Evolutionary conservation across 306 rosid species (phyloP).

Genomic region (Astragalus membranaceus): DNA sequence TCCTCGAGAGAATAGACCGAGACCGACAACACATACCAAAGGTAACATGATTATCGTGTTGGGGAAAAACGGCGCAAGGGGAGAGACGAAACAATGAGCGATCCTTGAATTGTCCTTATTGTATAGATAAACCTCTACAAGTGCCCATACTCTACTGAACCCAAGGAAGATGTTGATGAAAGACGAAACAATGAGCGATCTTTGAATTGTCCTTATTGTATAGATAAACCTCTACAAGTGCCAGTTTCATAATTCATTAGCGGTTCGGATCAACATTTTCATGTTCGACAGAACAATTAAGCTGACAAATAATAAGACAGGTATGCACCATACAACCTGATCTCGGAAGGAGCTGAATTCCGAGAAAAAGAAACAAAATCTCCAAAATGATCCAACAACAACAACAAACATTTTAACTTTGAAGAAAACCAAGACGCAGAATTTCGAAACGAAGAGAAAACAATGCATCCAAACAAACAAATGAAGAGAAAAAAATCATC

Average conservation of each 20-base stretch:
- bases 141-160: conserved; percentile 2
- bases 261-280: background rate
- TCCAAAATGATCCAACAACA: too few species aligned
- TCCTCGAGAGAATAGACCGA: conserved; percentile 74
- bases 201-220: too few species aligned
- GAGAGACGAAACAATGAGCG: conserved; percentile 73
- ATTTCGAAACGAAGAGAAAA: background rate
- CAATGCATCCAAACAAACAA: background rate
- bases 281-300: background rate
- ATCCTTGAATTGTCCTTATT: conserved; percentile 87
- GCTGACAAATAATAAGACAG: background rate
- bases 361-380: background rate
- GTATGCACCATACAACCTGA: background rate
- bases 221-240: too few species aligned
- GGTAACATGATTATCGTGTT: conserved; percentile 67
- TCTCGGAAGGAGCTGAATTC: background rate
- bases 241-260: too few species aligned
- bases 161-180: too few species aligned
- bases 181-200: too few species aligned
- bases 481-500: background rate
- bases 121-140: conserved; percentile 71
- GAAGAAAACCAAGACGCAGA: background rate
- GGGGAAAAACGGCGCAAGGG: too few species aligned
- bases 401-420: background rate
- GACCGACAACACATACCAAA: conserved; percentile 73